These are phyloP conservation scores for Globisporangium iwayamae DNA, from an alignment of 352 stramenopile species.

Conservation along the genomic window DNA sequence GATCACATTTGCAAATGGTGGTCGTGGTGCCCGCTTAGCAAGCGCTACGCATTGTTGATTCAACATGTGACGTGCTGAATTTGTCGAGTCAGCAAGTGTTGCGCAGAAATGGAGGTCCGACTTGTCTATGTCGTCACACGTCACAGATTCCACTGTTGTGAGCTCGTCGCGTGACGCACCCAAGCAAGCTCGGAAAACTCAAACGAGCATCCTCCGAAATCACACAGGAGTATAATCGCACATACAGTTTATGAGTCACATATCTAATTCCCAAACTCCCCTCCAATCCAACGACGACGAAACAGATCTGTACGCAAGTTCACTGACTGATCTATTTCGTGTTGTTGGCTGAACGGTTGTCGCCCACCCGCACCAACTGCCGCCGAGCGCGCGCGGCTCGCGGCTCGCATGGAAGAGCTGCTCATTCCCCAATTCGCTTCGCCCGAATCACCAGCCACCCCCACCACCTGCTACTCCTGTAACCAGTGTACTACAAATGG, in stretches of 20 bases:
- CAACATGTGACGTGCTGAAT: slow-evolving; percentile 7
- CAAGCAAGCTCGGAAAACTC: not conserved
- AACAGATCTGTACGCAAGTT: not conserved
- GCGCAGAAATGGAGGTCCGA: not conserved
- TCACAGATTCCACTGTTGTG: slow-evolving; percentile 11
- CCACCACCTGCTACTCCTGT: not conserved
- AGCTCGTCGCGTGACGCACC: slow-evolving; percentile 8
- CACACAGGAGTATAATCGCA: not conserved
- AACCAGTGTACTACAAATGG: not conserved
- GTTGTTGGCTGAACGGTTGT: not conserved
- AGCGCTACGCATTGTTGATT: slow-evolving; percentile 9
- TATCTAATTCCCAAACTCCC: not conserved
- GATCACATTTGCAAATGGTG: not conserved
- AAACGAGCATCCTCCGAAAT: not conserved
- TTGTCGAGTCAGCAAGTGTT: not conserved
- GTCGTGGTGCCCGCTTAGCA: slow-evolving; percentile 6
- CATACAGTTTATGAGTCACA: not conserved
- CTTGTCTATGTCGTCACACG: slow-evolving; percentile 4
- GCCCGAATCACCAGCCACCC: slow-evolving; percentile 5
- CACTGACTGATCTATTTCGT: no score
- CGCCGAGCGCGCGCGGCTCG: not conserved
- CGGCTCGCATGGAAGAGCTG: not conserved
- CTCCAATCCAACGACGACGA: not conserved
- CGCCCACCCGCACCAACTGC: not conserved
- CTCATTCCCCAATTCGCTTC: slow-evolving; percentile 15